Evolutionary conservation across 345 rosid genomes (phyloP), one percentile per base, ranked within the genome.

Genomic region (Gossypium herbaceum): DNA sequence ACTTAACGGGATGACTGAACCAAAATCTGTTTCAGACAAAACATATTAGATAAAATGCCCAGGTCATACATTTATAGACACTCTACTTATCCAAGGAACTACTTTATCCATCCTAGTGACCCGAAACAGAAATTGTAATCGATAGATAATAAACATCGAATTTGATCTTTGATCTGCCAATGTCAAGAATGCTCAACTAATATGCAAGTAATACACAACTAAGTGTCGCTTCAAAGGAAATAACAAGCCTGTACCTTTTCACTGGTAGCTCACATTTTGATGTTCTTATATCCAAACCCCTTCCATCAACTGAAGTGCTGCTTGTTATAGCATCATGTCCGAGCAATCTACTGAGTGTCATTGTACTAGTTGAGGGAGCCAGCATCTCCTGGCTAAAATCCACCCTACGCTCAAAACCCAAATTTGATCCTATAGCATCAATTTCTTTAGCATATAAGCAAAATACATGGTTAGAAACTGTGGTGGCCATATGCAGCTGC

Each of bases 401-500:
- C 20, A 73, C 71, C 58, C 43, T 75, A 51, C 59, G 74, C n/a
- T 78, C 63, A 52, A 74, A 65, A 69, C 71, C 83, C 52, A 80
- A 74, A 9, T 73, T 77, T 55, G 73, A 73, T 63, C 81, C 86
- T 60, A 72, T 64, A 72, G 82, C 65, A 55, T 85, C 83, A 72
- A 86, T 78, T 39, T 84, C 88, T 78, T 85, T 88, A 75, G 89
- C 79, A 44, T 74, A 84, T 44, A 78, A 78, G 79, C 84, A 74
- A 83, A 94, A 89, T 10, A 91, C 94, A 80, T 85, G 85, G 72
- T 81, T 81, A 61, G 82, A 78, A 77, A 88, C 77, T 29, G 78
- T 54, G 73, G 91, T 86, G 71, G 83, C 72, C 91, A 92, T 88
- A 78, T 85, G 83, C 73, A 79, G 52, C 55, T 89, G 91, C 76